Evolutionary conservation across 2,329 filamentous ascomycete genomes (phyloP).

Genomic region (Ceratocystis papillata): DNA sequence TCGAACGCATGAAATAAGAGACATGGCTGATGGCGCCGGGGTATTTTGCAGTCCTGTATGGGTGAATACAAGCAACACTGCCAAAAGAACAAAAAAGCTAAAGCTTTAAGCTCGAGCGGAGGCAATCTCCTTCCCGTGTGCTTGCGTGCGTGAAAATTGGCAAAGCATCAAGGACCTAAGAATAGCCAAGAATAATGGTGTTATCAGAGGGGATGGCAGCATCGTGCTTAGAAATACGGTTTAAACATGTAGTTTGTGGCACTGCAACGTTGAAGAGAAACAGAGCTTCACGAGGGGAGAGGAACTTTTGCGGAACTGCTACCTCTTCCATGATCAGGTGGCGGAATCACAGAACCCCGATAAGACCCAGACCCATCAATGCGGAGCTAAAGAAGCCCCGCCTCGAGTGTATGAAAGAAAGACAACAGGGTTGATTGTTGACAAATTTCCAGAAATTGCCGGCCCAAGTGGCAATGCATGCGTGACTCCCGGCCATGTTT

Average conservation of each 20-base stretch:
- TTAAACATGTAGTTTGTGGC: neutral
- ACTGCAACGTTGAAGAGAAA: neutral
- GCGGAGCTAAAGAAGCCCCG: neutral
- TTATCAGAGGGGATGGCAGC: neutral
- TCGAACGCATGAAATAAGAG: neutral
- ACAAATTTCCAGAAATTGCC: slow-evolving; percentile 7
- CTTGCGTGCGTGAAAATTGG: neutral
- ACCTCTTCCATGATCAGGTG: neutral
- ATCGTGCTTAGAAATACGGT: neutral
- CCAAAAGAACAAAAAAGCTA: neutral
- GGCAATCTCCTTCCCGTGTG: neutral
- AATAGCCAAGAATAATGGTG: neutral
- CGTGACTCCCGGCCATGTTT: slow-evolving; percentile 1
- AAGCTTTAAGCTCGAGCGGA: neutral
- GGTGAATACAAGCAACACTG: neutral
- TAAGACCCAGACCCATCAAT: neutral
- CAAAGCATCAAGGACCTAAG: neutral
- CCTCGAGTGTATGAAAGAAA: neutral
- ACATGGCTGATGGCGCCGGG: neutral
- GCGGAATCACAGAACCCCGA: neutral
- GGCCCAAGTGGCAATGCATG: neutral
- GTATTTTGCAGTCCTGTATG: neutral
- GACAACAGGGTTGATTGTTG: slow-evolving; percentile 3
- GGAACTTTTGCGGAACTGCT: slow-evolving; percentile 8
- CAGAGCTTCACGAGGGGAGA: neutral